Evolutionary conservation across 1,139 yeast genomes (phyloP), one percentile per base, ranked within the genome.

Genomic region (Kodamaea arcana): DNA sequence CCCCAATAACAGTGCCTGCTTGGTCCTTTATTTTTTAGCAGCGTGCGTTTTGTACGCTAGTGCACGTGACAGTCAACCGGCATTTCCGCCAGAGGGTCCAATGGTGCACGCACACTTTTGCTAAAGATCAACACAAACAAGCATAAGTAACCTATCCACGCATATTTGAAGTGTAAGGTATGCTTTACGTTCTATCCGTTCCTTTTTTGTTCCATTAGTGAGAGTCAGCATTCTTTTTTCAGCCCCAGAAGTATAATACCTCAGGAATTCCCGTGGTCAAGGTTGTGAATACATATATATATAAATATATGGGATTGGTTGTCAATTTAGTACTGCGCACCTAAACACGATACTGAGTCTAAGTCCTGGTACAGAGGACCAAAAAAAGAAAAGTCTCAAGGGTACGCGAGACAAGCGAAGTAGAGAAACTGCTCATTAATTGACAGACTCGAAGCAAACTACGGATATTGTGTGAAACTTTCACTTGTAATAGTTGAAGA

Each of bases 291-390:
- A n/a, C n/a, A n/a, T n/a, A 18, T 18, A 7, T 18, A 18, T 9
- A 18, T 18, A 18, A 7, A 18, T 24, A 24, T 24, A 24, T 11
- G 14, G 26, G 5, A 24, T 7, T 12, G 12, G 26, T 24, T 24
- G 26, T 24, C 26, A 24, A 24, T 24, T 24, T 24, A 24, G 11
- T 25, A 25, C 28, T 13, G 14, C 28, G 28, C 28, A 25, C 28
- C 28, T 15, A 25, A 25, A 25, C 28, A 25, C 28, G 28, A 25
- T 4, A 25, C 17, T 6, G 11, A 25, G 15, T 25, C 28, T 25
- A 13, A 25, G 17, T 25, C 12, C 14, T 24, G 26, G 14, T 24
- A 24, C 26, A 24, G 26, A 5, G 7, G 12, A 24, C 12, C 11
- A 12, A 10, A 15, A 25, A 25, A 25, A 25, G 11, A 15, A 25